These are phyloP conservation scores for Podosphaera fusca DNA, from an alignment of 2,329 filamentous ascomycete species.

Conservation along the genomic window DNA sequence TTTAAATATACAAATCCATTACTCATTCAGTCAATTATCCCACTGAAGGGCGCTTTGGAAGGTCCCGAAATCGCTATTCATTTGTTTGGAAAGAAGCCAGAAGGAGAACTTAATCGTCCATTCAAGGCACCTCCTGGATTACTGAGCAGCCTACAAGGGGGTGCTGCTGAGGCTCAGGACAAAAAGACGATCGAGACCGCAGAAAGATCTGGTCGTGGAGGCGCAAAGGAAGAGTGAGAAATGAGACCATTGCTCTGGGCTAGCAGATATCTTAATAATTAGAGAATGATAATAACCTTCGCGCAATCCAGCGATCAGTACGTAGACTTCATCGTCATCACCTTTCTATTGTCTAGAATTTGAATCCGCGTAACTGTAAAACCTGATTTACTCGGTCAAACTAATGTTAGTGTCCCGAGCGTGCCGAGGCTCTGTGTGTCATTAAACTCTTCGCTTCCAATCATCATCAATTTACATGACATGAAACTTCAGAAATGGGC, in stretches of 20 bases:
- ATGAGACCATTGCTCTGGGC: neutral
- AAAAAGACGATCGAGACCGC: conserved; percentile 67
- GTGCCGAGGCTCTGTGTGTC: no score
- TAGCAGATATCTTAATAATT: neutral
- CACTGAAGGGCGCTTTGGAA: conserved; percentile 87
- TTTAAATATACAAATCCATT: conserved; percentile 99
- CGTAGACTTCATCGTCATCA: neutral
- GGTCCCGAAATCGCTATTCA: conserved; percentile 93
- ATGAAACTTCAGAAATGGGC: neutral
- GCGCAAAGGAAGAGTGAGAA: conserved; percentile 44
- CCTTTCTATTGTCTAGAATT: neutral
- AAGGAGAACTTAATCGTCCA: conserved; percentile 78
- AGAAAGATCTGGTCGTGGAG: conserved; percentile 50
- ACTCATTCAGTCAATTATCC: conserved; percentile 95
- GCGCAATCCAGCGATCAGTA: neutral
- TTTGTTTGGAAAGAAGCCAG: conserved; percentile 64
- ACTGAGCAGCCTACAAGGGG: conserved; percentile 54
- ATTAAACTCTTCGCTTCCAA: neutral
- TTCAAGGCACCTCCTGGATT: conserved; percentile 76
- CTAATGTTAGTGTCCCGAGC: no score
- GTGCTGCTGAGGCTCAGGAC: conserved; percentile 52
- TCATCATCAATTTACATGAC: neutral
- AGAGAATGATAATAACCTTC: neutral
- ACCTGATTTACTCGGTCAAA: no score
- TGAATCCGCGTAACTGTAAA: no score